Base-by-base conservation (phyloP, 345 rosid genomes). In the Ceriops decandra region DNA sequence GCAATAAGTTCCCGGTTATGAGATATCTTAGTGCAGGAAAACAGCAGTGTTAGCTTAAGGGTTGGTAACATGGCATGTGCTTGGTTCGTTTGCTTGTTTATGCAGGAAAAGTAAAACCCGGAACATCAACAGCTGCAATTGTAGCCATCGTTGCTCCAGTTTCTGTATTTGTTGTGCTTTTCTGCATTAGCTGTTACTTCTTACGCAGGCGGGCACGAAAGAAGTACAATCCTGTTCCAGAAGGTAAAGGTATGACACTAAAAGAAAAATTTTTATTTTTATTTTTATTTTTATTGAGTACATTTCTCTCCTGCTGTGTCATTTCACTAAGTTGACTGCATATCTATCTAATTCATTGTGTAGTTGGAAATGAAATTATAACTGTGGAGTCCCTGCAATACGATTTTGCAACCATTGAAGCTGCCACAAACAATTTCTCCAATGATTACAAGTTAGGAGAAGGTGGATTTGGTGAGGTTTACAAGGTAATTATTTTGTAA, bases 391-490 rank as follows among this genome's bases (percentile, higher is more conserved):
- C 87, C 17, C 64, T 79, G 63, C 86, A 88, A 51, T 79, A 67
- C 20, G 83, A 83, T 62, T 71, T 85, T 1, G 69, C 47, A 2
- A 66, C 74, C 5, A 76, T 88, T 9, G 69, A 79, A 76, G 71
- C 59, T 22, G 87, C 92, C 0, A 85, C 90, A 21, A 57, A 83
- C 26, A 72, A 78, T 49, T 88, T 90, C 70, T 81, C 90, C 15
- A 69, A 36, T 4, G 61, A 77, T 22, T 84, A 87, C 65, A 84
- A 83, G 70, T 79, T 88, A 57, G 97, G 97, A 53, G 81, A 68
- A 57, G 96, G 96, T 28, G 96, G 93, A 62, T 88, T 86, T 64
- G 86, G 93, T 58, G 87, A 69, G 52, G 93, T 90, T 74, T 88
- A 80, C 79, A 79, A 77, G 88, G 91, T 86, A 74, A 10, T 11